These are phyloP conservation scores for Salicornia ramosissima DNA, from an alignment of 148 eudicot genomes.

Conservation along the genomic window DNA sequence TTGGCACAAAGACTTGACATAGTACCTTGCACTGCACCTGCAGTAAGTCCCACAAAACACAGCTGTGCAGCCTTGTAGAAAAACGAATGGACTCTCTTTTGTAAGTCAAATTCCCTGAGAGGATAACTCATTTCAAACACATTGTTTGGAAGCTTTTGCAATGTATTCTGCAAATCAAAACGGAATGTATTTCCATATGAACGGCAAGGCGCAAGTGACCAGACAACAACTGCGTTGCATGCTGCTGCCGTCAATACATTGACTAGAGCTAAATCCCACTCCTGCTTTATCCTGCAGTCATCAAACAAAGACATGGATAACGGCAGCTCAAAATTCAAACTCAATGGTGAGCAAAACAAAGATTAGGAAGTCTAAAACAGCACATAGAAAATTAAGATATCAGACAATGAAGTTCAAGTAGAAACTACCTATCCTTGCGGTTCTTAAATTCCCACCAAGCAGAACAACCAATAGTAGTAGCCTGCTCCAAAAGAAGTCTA, in stretches of 20 bases:
- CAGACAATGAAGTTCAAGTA: background rate
- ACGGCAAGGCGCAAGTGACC: slow-evolving; percentile 98
- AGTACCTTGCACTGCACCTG: slow-evolving; percentile 87
- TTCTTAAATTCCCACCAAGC: slow-evolving; percentile 75
- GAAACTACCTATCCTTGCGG: slow-evolving; percentile 74
- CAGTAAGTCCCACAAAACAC: slow-evolving; percentile 75
- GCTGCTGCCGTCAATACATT: slow-evolving; percentile 90
- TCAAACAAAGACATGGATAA: slow-evolving; percentile 12
- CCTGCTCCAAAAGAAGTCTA: slow-evolving; percentile 81
- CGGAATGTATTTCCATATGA: slow-evolving; percentile 91
- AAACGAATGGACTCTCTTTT: slow-evolving; percentile 84
- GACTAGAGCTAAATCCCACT: slow-evolving; percentile 92
- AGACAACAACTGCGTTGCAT: slow-evolving; percentile 86
- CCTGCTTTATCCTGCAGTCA: slow-evolving; percentile 78
- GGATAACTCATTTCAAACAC: slow-evolving; percentile 87
- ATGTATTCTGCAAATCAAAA: slow-evolving; percentile 79
- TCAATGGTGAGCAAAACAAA: background rate
- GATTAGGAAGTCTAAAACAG: background rate
- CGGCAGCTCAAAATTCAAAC: slow-evolving; percentile 3
- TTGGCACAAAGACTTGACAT: slow-evolving; percentile 57
- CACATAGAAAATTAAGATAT: background rate
- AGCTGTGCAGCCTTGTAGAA: slow-evolving; percentile 87
- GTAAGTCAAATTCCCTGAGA: slow-evolving; percentile 76
- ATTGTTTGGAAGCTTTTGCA: slow-evolving; percentile 94
- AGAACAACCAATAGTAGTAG: slow-evolving; percentile 74